Conservation (phyloP, 345 rosid species). For the Hevea brasiliensis region DNA sequence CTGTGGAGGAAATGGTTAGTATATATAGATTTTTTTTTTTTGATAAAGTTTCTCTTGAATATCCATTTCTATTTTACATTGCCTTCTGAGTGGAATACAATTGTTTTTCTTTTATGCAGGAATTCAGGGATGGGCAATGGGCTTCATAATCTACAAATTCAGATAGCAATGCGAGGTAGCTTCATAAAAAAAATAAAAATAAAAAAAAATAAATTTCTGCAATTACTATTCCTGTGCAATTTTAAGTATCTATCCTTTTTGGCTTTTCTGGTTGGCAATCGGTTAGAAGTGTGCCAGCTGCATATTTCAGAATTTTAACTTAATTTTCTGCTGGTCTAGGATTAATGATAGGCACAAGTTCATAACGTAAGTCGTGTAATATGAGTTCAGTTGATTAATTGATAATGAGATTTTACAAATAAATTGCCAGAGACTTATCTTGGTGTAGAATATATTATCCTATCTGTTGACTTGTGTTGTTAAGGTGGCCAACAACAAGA, state of each 20-base stretch:
- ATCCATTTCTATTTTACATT: slow-evolving; percentile 3
- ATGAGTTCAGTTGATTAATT: background rate
- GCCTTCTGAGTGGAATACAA: slow-evolving; percentile 5
- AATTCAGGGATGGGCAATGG: slow-evolving; percentile 86
- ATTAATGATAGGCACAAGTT: background rate
- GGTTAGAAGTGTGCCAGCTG: background rate
- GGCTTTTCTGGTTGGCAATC: background rate
- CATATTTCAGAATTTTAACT: background rate
- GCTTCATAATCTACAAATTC: slow-evolving; percentile 82
- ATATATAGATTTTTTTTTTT: background rate
- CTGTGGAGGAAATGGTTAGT: slow-evolving; percentile 91
- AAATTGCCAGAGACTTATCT: background rate
- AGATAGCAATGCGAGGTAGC: slow-evolving; percentile 86
- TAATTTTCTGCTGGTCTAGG: background rate
- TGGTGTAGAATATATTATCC: background rate
- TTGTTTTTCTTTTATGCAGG: slow-evolving; percentile 44
- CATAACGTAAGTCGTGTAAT: background rate
- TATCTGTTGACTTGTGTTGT: background rate
- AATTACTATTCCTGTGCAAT: background rate
- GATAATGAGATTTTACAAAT: background rate
- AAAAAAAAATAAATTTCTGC: no score
- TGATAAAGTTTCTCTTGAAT: background rate
- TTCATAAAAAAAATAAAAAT: slow-evolving; percentile 7
- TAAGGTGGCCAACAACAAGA: background rate
- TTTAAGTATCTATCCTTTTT: background rate